These are phyloP conservation scores for Coemansia sp. DNA, from an alignment of 192 early-diverging fungal species.

Conservation along the genomic window DNA sequence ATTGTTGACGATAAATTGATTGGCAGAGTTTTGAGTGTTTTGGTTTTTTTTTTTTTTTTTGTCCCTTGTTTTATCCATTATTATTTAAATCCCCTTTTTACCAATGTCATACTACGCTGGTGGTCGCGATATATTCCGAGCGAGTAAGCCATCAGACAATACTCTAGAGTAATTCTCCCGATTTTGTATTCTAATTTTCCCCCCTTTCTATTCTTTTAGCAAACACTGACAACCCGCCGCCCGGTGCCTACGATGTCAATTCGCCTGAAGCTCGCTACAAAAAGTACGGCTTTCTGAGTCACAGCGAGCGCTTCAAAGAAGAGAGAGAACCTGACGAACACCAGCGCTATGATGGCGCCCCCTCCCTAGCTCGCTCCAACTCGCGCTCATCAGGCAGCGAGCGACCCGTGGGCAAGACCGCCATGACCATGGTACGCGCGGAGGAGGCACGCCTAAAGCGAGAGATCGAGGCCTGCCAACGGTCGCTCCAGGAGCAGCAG, in stretches of 20 bases:
- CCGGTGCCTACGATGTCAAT: slow-evolving; percentile 36
- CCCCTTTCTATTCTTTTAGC: slow-evolving; percentile 25
- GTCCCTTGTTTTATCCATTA: slow-evolving; percentile 11
- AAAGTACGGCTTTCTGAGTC: slow-evolving; percentile 40
- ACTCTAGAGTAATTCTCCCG: not conserved
- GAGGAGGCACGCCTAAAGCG: slow-evolving; percentile 34
- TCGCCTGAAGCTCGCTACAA: slow-evolving; percentile 42
- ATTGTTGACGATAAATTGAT: slow-evolving; percentile 19
- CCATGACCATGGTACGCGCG: slow-evolving; percentile 22
- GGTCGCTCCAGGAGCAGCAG: slow-evolving; percentile 18
- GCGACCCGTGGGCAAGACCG: slow-evolving; percentile 2
- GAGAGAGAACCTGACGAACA: not conserved
- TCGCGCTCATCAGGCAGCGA: not conserved
- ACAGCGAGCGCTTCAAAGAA: slow-evolving; percentile 30
- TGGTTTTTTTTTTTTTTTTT: slow-evolving; percentile 3
- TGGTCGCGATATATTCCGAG: slow-evolving; percentile 36
- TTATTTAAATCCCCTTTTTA: slow-evolving; percentile 1
- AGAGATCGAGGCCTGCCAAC: slow-evolving; percentile 37
- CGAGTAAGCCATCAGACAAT: slow-evolving; percentile 28
- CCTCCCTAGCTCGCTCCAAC: slow-evolving; percentile 5
- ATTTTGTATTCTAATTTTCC: too few relatives aligned
- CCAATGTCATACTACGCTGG: slow-evolving; percentile 40
- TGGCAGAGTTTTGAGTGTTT: not conserved
- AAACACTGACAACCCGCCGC: slow-evolving; percentile 44
- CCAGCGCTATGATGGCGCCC: not conserved